Percentiles rank a stretch among this genome's conserved stretches.
These are phyloP conservation scores for Aegilops tauschii DNA, from an alignment of 176 grass and related monocot genomes.

Conservation along the genomic window DNA sequence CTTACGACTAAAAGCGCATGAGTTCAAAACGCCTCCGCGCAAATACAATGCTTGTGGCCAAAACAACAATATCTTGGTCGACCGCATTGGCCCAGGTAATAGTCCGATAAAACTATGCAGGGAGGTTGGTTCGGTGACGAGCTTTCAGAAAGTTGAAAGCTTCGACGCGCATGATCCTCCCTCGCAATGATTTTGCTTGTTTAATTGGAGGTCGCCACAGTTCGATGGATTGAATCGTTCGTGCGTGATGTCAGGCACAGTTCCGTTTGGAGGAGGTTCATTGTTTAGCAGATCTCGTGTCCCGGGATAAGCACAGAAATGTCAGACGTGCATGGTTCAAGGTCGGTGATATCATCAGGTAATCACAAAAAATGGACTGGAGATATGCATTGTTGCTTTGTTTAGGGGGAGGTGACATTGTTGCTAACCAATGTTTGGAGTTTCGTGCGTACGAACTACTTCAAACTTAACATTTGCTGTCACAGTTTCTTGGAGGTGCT, in stretches of 20 bases:
- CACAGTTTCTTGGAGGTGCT: too few species aligned
- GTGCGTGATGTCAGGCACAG: not conserved
- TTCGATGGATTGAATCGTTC: not conserved
- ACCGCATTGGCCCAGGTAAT: conserved; percentile 9
- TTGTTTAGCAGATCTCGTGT: not conserved
- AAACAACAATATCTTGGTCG: conserved; percentile 44
- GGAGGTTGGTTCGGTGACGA: not conserved
- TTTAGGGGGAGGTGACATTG: not conserved
- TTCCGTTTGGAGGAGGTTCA: not conserved
- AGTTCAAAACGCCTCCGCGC: not conserved
- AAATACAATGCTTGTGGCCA: conserved; percentile 21
- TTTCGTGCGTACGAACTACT: too few species aligned
- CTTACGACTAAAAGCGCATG: conserved; percentile 27
- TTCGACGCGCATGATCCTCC: not conserved
- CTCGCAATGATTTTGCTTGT: not conserved
- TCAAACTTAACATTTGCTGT: too few species aligned
- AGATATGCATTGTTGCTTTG: not conserved
- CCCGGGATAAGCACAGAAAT: not conserved
- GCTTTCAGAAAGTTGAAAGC: conserved; percentile 17
- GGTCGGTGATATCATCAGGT: conserved; percentile 5
- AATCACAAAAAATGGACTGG: not conserved
- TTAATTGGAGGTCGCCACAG: not conserved
- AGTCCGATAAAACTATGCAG: not conserved
- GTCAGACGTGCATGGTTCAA: conserved; percentile 9
- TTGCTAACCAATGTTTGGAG: not conserved